Conservation (phyloP, 2,329 filamentous ascomycete genomes). For the Myriosclerotinia scirpicola region DNA sequence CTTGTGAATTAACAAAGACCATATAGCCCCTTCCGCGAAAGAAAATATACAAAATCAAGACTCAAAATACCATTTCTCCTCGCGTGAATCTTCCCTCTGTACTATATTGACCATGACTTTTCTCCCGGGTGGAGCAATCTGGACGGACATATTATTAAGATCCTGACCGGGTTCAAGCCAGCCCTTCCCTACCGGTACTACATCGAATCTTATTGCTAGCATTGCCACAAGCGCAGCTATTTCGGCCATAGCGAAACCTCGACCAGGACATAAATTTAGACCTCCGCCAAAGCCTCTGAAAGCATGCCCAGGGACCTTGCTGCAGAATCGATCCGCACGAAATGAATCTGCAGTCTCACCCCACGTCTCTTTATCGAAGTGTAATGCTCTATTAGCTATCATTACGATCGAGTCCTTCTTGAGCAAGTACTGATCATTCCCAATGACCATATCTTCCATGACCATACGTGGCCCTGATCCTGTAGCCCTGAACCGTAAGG, state of each 20-base stretch:
- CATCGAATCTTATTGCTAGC: conserved; percentile 3
- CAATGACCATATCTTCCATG: conserved; percentile 9
- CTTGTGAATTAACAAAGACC: neutral
- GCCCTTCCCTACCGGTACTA: neutral
- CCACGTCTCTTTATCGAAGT: conserved; percentile 1
- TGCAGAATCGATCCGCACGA: neutral
- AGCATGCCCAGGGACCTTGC: neutral
- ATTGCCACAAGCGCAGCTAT: conserved; percentile 6
- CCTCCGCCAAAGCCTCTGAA: conserved; percentile 18
- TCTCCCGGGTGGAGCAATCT: neutral
- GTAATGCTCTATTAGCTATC: conserved; percentile 2
- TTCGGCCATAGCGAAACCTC: conserved; percentile 15
- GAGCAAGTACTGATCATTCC: conserved; percentile 12
- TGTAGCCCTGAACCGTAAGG: neutral
- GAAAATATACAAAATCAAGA: neutral
- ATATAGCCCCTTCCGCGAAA: neutral
- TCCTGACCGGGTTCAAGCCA: conserved; percentile 5
- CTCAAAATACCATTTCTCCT: conserved; percentile 1
- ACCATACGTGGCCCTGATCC: conserved; percentile 9
- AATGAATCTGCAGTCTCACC: neutral
- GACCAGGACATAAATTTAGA: conserved; percentile 7
- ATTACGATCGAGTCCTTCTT: conserved; percentile 11
- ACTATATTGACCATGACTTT: conserved; percentile 7
- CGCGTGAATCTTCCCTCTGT: neutral
- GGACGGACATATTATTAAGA: conserved; percentile 1